Conservation (phyloP, 225 moss, liverwort and hornwort genomes). For the Pleurozium schreberi region DNA sequence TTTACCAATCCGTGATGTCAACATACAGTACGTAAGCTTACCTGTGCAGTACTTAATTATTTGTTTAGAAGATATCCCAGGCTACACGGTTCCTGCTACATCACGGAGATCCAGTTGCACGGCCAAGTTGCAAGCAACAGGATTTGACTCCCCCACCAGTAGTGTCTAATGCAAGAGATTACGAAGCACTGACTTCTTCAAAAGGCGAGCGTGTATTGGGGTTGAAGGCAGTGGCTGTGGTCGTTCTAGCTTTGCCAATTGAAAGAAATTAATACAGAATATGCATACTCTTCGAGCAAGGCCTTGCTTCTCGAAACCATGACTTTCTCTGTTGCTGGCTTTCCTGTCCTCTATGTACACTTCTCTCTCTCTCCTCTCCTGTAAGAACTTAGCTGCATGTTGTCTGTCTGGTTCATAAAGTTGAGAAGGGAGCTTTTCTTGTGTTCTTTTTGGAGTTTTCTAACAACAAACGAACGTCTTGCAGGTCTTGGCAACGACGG, state of each 20-base stretch:
- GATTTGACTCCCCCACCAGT: not conserved
- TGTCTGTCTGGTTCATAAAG: not conserved
- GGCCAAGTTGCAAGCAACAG: not conserved
- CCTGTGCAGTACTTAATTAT: not conserved
- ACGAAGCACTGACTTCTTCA: not conserved
- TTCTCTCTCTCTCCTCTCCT: not conserved
- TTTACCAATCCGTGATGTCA: not conserved
- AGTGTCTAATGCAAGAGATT: not conserved
- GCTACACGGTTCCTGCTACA: no score
- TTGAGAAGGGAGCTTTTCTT: no score
- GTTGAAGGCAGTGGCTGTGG: not conserved
- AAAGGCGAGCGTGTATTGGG: not conserved
- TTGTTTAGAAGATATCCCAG: not conserved
- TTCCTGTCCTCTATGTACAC: not conserved
- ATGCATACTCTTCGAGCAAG: not conserved
- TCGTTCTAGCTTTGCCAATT: no score
- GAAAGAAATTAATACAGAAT: not conserved
- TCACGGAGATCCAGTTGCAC: not conserved
- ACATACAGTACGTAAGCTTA: not conserved
- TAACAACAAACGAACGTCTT: not conserved
- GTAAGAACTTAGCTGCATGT: not conserved
- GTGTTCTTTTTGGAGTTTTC: not conserved
- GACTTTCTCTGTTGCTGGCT: not conserved
- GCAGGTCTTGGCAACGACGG: not conserved
- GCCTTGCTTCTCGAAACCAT: not conserved